Percentiles rank a stretch among this genome's conserved stretches.
phyloP scores from a whole-genome alignment of 805 yeast genomes.

The Metschnikowia sp. region DNA sequence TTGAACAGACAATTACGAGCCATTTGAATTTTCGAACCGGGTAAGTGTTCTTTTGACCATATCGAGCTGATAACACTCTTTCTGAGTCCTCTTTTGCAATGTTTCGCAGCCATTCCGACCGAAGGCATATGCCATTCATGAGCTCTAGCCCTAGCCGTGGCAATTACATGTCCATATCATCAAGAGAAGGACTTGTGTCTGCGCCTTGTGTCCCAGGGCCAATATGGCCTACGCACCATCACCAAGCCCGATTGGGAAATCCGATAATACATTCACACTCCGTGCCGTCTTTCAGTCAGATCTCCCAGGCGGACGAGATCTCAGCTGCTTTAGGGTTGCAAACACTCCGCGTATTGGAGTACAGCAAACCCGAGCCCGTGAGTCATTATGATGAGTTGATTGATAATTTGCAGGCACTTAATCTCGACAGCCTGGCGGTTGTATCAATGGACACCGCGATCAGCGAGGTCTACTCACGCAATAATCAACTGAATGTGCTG shows the following conservation, averaged over 20 bases:
- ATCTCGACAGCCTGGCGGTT: not conserved
- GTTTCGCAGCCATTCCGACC: conserved; percentile 14
- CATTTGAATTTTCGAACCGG: too few relatives aligned
- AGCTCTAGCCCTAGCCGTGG: conserved; percentile 9
- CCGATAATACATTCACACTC: not conserved
- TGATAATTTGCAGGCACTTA: not conserved
- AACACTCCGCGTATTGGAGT: conserved; percentile 1
- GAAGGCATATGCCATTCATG: conserved; percentile 9
- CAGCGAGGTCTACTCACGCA: not conserved
- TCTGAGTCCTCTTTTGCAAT: not conserved
- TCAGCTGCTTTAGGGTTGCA: conserved; percentile 6
- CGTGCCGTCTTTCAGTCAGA: conserved; percentile 4
- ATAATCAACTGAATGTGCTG: not conserved
- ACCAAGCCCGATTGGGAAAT: not conserved
- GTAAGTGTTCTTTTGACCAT: too few relatives aligned
- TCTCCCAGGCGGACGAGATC: conserved; percentile 3
- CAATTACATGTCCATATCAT: conserved; percentile 1
- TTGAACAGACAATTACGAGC: too few relatives aligned
- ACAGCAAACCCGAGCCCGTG: not conserved
- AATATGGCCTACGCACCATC: not conserved
- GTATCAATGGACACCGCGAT: conserved; percentile 3
- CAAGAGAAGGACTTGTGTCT: not conserved
- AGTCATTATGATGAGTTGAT: not conserved
- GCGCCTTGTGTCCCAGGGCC: conserved; percentile 8
- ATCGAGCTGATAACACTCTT: too few relatives aligned